Conservation (phyloP, 768 basidiomycete genomes). For the Cubamyces lactineus region DNA sequence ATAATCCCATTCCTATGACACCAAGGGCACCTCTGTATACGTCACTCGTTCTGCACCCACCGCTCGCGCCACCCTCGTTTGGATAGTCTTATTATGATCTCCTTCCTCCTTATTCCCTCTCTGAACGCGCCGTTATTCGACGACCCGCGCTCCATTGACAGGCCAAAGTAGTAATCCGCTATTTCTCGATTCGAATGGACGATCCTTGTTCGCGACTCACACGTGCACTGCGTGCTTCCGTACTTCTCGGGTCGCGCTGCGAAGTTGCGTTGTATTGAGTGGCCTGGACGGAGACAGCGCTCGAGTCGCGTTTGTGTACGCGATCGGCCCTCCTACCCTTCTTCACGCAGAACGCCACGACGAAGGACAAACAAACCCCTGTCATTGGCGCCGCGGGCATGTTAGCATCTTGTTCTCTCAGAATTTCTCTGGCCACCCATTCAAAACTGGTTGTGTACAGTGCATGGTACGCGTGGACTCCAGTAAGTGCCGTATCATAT, state of each 20-base stretch:
- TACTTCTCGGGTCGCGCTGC: not conserved
- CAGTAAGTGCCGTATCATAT: no score
- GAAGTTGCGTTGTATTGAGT: not conserved
- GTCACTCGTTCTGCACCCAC: slow-evolving; percentile 19
- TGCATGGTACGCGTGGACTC: no score
- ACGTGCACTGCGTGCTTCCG: not conserved
- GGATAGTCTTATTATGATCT: slow-evolving; percentile 20
- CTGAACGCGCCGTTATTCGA: slow-evolving; percentile 3
- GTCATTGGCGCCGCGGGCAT: not conserved
- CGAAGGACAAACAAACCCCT: slow-evolving; percentile 3
- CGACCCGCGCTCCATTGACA: no score
- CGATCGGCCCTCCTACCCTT: not conserved
- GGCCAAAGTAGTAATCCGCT: slow-evolving; percentile 12
- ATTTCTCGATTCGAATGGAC: slow-evolving; percentile 16
- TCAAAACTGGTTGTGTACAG: not conserved
- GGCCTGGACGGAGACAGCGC: no score
- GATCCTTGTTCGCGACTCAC: slow-evolving; percentile 10
- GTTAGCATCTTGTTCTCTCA: slow-evolving; percentile 1
- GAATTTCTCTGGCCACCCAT: not conserved
- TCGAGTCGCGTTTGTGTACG: no score
- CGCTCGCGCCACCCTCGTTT: slow-evolving; percentile 26
- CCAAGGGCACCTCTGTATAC: slow-evolving; percentile 22
- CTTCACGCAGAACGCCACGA: not conserved
- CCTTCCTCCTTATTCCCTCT: slow-evolving; percentile 16
- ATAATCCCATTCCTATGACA: slow-evolving; percentile 17